Evolutionary conservation across 140 eudicot species (phyloP).

Genomic region (Ambrosia hybrid): DNA sequence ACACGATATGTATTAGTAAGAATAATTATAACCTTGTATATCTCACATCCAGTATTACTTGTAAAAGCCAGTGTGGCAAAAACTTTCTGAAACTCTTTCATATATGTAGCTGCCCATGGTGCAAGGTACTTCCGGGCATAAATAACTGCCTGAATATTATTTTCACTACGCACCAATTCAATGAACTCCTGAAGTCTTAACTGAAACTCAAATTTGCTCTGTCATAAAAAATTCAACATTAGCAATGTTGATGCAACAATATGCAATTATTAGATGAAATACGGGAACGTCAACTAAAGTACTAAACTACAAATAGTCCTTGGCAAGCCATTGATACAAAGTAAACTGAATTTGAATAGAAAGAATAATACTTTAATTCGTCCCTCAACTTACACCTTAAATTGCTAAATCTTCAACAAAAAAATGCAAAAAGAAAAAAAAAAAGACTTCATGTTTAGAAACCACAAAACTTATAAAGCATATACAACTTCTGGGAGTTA

Average conservation of each 20-base stretch:
- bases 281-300: too few species aligned
- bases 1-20: constrained; percentile 11
- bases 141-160: constrained; percentile 62
- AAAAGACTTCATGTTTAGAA: too few species aligned
- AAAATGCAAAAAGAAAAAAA: too few species aligned
- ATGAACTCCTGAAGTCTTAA: constrained; percentile 94
- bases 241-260: constrained; percentile 17
- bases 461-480: too few species aligned
- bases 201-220: constrained; percentile 98
- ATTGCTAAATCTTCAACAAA: too few species aligned
- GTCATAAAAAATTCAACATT: constrained; percentile 25
- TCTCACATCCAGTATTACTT: constrained; percentile 67
- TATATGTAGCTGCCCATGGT: constrained; percentile 89
- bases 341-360: too few species aligned
- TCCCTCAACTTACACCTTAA: too few species aligned
- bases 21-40: constrained; percentile 82
- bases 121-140: constrained; percentile 92
- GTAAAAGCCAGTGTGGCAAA: background rate
- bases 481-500: too few species aligned
- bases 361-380: too few species aligned
- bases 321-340: too few species aligned
- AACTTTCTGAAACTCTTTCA: constrained; percentile 92
- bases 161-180: constrained; percentile 81
- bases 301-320: too few species aligned
- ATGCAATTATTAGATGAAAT: background rate